Conservation (phyloP, 139 green algal species). For the Chlamydomonas eustigma region DNA sequence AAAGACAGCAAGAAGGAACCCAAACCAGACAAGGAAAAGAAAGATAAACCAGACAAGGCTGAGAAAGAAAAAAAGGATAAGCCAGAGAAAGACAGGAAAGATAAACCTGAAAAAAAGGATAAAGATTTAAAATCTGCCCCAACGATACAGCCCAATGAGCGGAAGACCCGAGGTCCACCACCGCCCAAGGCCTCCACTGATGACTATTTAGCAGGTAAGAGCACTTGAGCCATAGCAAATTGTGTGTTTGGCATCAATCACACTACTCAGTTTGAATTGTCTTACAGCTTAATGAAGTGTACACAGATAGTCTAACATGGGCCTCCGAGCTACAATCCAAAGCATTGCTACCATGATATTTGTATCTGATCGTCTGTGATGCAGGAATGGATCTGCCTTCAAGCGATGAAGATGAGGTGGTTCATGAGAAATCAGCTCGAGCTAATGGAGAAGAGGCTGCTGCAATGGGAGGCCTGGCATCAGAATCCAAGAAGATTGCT, state of each 20-base stretch:
- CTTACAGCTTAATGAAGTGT: too few relatives aligned
- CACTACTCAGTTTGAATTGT: too few relatives aligned
- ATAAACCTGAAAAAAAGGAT: constrained; percentile 51
- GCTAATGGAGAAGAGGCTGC: constrained; percentile 38
- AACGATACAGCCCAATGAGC: constrained; percentile 32
- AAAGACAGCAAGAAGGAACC: too few relatives aligned
- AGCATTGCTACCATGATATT: too few relatives aligned
- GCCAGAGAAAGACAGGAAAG: constrained; percentile 46
- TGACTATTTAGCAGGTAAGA: constrained; percentile 39
- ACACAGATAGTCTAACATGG: too few relatives aligned
- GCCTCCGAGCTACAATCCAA: too few relatives aligned
- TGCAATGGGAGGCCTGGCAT: constrained; percentile 23
- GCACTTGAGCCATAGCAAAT: too few relatives aligned
- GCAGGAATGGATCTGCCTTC: constrained; percentile 89
- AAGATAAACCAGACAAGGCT: constrained; percentile 50
- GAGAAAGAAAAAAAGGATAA: constrained; percentile 43
- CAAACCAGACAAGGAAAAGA: constrained; percentile 55
- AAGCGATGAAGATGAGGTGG: constrained; percentile 66
- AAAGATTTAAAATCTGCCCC: constrained; percentile 41
- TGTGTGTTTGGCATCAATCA: too few relatives aligned
- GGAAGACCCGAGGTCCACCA: constrained; percentile 25
- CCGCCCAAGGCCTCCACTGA: constrained; percentile 22
- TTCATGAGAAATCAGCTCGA: constrained; percentile 46
- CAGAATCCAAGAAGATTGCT: constrained; percentile 72
- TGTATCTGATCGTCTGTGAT: too few relatives aligned